Conservation (phyloP, 2,329 filamentous ascomycete genomes). For the Penicillium sp. region DNA sequence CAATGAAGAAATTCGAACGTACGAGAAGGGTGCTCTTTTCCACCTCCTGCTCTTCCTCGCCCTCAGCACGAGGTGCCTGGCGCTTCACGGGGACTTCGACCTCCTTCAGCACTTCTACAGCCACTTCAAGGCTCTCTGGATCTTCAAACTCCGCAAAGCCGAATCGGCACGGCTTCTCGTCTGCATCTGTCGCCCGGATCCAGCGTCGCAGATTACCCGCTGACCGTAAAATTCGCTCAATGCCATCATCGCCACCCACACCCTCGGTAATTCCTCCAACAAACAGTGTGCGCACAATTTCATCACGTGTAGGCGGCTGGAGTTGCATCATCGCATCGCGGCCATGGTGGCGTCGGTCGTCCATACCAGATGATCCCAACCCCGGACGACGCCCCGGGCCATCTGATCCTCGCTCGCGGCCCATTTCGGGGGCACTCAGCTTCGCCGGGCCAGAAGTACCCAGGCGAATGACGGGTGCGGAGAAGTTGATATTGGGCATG, state of each 20-base stretch:
- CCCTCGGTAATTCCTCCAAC: slow-evolving; percentile 83
- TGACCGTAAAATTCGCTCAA: slow-evolving; percentile 77
- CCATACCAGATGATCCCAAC: slow-evolving; percentile 65
- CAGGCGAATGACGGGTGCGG: slow-evolving; percentile 90
- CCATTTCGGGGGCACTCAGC: slow-evolving; percentile 51
- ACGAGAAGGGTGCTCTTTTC: slow-evolving; percentile 74
- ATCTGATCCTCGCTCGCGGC: slow-evolving; percentile 50
- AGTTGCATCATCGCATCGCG: slow-evolving; percentile 72
- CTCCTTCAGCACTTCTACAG: slow-evolving; percentile 81
- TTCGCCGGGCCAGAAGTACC: slow-evolving; percentile 74
- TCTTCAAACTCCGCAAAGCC: slow-evolving; percentile 97
- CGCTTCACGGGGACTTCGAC: slow-evolving; percentile 80
- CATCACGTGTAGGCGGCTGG: slow-evolving; percentile 82
- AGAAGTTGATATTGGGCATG: slow-evolving; percentile 98
- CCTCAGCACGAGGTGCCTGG: slow-evolving; percentile 57
- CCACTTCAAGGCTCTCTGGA: slow-evolving; percentile 80
- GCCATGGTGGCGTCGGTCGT: slow-evolving; percentile 68
- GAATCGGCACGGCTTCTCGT: slow-evolving; percentile 81
- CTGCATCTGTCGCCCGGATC: slow-evolving; percentile 77
- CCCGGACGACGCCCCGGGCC: slow-evolving; percentile 56
- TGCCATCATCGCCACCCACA: slow-evolving; percentile 72
- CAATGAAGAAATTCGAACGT: slow-evolving; percentile 26
- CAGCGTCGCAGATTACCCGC: slow-evolving; percentile 81
- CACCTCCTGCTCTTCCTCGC: slow-evolving; percentile 53
- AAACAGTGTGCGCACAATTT: slow-evolving; percentile 89